Evolutionary conservation across 805 yeast species (phyloP).

Genomic region (Metschnikowia kofuensis): DNA sequence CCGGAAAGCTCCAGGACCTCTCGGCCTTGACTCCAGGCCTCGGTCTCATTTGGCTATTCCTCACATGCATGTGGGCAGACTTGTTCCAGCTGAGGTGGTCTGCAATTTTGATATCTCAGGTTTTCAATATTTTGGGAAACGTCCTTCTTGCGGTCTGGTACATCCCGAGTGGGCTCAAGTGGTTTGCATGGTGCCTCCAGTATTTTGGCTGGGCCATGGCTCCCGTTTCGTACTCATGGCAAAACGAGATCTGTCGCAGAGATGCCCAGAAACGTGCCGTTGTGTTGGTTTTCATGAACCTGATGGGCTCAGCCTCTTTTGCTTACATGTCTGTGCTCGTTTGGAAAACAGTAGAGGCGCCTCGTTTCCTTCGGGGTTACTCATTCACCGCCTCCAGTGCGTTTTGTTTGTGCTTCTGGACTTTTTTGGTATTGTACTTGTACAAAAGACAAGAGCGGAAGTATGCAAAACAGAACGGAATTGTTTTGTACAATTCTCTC

Average conservation of each 20-base stretch:
- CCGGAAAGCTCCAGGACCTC: constrained; percentile 34
- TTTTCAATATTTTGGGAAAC: constrained; percentile 54
- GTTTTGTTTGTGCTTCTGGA: constrained; percentile 46
- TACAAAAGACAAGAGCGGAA: constrained; percentile 34
- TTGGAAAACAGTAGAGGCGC: constrained; percentile 59
- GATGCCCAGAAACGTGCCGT: constrained; percentile 58
- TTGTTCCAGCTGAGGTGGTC: constrained; percentile 43
- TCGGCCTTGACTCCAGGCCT: constrained; percentile 48
- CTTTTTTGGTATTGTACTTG: constrained; percentile 50
- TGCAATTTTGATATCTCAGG: constrained; percentile 52
- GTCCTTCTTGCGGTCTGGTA: constrained; percentile 57
- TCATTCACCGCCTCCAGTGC: constrained; percentile 47
- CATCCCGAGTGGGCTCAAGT: constrained; percentile 52
- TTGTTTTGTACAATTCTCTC: constrained; percentile 27
- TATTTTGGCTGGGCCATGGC: constrained; percentile 65
- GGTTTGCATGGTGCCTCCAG: constrained; percentile 61
- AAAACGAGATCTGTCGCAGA: constrained; percentile 54
- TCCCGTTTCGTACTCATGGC: constrained; percentile 57
- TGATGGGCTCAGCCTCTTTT: constrained; percentile 50
- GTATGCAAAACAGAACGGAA: constrained; percentile 35
- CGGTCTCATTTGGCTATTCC: constrained; percentile 37
- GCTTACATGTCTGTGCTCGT: constrained; percentile 48
- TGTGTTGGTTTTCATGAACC: constrained; percentile 53
- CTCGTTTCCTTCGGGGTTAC: constrained; percentile 54
- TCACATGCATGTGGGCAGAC: constrained; percentile 38